Base-by-base conservation (phyloP, 768 basidiomycete genomes). In the Fibroporia radiculosa region DNA sequence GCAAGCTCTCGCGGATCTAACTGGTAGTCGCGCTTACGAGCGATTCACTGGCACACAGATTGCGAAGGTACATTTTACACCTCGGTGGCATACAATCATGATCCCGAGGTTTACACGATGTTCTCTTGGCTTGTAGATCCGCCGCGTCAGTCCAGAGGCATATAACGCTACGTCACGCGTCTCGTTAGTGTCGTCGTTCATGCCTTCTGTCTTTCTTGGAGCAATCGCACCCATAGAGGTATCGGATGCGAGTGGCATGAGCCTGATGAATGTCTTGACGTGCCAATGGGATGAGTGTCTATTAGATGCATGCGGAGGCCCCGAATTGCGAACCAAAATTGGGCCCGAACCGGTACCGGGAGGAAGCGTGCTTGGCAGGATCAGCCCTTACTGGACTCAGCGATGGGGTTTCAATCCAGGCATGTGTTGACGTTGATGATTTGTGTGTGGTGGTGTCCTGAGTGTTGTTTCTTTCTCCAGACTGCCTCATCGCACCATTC, bases 231-330 rank as follows among this genome's bases (percentile, higher is more conserved):
- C 87, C 0, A 82, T 90, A 42, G 91, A 93, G 54, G 77, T 83
- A n/a, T 80, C 82, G 20, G 91, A 93, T 62, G 88, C 87, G 2
- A 89, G 85, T 57, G 91, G 91, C 0, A 92, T 89, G 87, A 92
- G 92, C 58, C 65, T 92, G 23, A 91, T 87, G 83, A 69, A 87
- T 49, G 76, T 91, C 41, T 63, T 81, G 24, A 74, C 77, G 1
- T 75, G 76, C 60, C 78, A 78, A 60, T 93, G 89, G 89, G 75
- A 86, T 48, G 73, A 80, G 46, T 55, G 64, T 31, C 66, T 92
- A 32, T 65, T 91, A 8, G 68, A 78, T 18, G 72, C 77, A 2
- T 84, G 80, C 50, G 87, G 84, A 26, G 85, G 84, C 3, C 64
- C 77, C 4, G 77, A 73, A 39, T 66, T 92, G 35, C 75, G 76